Percentiles rank a stretch among this genome's conserved stretches.
Conservation (phyloP, 1,139 yeast genomes). For the Kluyveromyces sp. region DNA sequence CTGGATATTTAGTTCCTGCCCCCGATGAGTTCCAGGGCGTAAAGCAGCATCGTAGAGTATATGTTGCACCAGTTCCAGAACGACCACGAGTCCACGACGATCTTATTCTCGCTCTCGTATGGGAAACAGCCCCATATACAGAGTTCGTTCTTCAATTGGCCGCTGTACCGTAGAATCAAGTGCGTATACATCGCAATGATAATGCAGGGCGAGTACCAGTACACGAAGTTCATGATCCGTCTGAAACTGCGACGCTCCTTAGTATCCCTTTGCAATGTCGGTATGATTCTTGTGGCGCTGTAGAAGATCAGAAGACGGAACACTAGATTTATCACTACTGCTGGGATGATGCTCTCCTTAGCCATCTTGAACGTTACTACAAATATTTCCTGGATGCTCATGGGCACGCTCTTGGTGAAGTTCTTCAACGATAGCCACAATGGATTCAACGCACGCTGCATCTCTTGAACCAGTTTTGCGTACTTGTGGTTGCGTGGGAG, state of each 20-base stretch:
- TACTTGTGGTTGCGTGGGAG: slow-evolving; percentile 12
- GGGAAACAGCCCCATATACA: slow-evolving; percentile 49
- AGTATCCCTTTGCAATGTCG: slow-evolving; percentile 47
- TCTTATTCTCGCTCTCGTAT: slow-evolving; percentile 14
- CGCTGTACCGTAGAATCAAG: slow-evolving; percentile 80
- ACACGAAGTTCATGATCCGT: slow-evolving; percentile 49
- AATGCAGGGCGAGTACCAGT: slow-evolving; percentile 88
- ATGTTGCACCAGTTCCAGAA: slow-evolving; percentile 97
- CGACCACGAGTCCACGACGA: slow-evolving; percentile 72
- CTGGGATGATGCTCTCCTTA: slow-evolving; percentile 67
- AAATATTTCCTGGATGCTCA: slow-evolving; percentile 39
- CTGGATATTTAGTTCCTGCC: not conserved
- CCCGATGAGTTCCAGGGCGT: slow-evolving; percentile 63
- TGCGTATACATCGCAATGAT: slow-evolving; percentile 93
- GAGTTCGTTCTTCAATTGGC: slow-evolving; percentile 56
- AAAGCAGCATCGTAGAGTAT: slow-evolving; percentile 68
- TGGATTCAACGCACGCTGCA: slow-evolving; percentile 18
- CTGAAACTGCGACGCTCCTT: slow-evolving; percentile 30
- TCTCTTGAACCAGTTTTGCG: not conserved
- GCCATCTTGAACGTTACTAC: slow-evolving; percentile 61
- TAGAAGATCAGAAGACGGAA: slow-evolving; percentile 83
- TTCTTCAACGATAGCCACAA: slow-evolving; percentile 37
- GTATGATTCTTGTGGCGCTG: slow-evolving; percentile 90
- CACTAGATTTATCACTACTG: slow-evolving; percentile 71
- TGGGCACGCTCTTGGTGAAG: slow-evolving; percentile 39